Evolutionary conservation across 345 rosid genomes (phyloP).

Genomic region (Rubroshorea leprosula): DNA sequence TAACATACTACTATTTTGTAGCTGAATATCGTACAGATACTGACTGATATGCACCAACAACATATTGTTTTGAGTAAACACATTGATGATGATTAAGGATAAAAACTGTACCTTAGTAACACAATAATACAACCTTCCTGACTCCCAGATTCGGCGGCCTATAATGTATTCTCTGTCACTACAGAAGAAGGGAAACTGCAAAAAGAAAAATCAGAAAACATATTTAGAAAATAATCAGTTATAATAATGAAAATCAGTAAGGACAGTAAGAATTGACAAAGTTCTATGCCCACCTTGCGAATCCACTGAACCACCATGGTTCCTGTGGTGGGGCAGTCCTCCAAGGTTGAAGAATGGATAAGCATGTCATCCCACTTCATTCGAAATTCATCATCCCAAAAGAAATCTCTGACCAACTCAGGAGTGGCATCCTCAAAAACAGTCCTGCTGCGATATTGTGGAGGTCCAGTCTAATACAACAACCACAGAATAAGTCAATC

Average conservation of each 20-base stretch:
- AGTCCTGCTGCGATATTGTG: slow-evolving; percentile 82
- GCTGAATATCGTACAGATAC: neutral
- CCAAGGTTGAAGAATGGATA: slow-evolving; percentile 46
- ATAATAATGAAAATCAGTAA: slow-evolving; percentile 9
- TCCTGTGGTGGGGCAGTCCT: slow-evolving; percentile 70
- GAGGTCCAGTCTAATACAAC: slow-evolving; percentile 54
- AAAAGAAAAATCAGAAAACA: neutral
- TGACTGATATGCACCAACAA: neutral
- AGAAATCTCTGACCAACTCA: slow-evolving; percentile 86
- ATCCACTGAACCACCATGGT: slow-evolving; percentile 86
- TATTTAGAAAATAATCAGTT: slow-evolving; percentile 10
- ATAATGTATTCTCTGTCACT: slow-evolving; percentile 93
- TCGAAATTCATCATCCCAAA: slow-evolving; percentile 93
- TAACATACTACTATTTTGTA: no score
- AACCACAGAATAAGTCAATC: slow-evolving; percentile 14
- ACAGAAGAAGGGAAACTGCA: slow-evolving; percentile 98
- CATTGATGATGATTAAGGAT: neutral
- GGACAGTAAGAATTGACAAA: neutral
- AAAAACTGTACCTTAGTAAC: slow-evolving; percentile 65
- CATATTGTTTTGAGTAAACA: neutral
- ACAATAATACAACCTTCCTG: slow-evolving; percentile 69
- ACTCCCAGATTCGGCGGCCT: slow-evolving; percentile 94
- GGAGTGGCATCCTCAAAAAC: slow-evolving; percentile 87
- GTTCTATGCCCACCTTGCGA: slow-evolving; percentile 57
- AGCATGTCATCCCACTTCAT: slow-evolving; percentile 90